phyloP scores from a whole-genome alignment of 345 rosid genomes.

The Mangifera indica region DNA sequence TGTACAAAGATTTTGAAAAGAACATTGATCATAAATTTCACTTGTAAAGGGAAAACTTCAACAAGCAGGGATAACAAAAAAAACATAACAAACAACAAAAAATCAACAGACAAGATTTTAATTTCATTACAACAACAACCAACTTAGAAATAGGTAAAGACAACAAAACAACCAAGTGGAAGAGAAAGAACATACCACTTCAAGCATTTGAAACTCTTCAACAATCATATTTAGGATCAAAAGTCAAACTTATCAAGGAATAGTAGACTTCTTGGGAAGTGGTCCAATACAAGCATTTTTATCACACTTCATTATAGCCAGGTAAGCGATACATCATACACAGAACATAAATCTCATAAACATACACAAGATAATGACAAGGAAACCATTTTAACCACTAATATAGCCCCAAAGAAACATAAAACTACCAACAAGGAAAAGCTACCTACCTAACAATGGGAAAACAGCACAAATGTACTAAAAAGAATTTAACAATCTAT shows the following conservation, averaged over 20 bases:
- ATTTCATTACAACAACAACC: neutral
- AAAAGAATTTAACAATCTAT: neutral
- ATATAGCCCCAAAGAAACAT: neutral
- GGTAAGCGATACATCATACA: neutral
- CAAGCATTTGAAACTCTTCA: conserved; percentile 1
- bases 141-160: neutral
- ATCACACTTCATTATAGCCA: neutral
- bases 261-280: neutral
- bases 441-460: neutral
- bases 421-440: neutral
- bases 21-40: neutral
- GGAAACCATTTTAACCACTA: neutral
- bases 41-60: conserved; percentile 4
- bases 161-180: neutral
- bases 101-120: neutral
- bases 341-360: neutral
- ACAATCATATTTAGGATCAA: neutral
- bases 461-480: neutral
- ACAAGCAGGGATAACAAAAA: conserved; percentile 3
- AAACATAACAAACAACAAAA: conserved; percentile 4
- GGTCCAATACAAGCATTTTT: neutral
- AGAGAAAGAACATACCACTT: neutral
- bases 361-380: neutral
- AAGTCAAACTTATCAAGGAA: neutral
- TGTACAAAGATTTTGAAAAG: neutral